Conservation (phyloP, 148 eudicot species). For the Spergularia marina region DNA sequence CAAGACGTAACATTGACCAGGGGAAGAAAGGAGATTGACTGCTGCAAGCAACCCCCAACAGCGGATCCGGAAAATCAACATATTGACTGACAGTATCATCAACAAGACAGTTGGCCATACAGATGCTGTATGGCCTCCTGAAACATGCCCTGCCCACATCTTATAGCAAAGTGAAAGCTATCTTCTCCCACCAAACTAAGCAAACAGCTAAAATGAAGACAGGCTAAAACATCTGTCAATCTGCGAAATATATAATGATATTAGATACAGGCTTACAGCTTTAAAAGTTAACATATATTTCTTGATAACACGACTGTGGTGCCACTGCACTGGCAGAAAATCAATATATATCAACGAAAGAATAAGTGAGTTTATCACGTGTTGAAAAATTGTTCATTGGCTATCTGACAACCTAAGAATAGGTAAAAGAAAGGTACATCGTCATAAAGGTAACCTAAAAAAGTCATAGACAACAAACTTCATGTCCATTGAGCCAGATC, state of each 20-base stretch:
- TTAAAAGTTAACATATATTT: neutral
- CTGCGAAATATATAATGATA: neutral
- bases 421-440: neutral
- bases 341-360: constrained; percentile 1
- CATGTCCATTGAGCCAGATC: neutral
- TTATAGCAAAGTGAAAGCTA: no score
- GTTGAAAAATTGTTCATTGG: neutral
- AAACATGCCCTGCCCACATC: no score
- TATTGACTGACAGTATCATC: no score
- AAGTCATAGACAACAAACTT: neutral
- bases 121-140: no score
- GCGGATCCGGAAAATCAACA: no score
- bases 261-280: neutral
- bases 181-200: neutral
- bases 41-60: no score
- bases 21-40: no score
- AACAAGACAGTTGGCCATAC: no score
- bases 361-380: neutral
- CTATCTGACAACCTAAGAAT: neutral
- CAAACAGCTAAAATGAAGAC: neutral
- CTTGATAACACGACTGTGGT: neutral
- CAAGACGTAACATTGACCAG: no score
- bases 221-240: neutral
- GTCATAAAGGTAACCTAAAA: constrained; percentile 5
- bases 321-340: neutral